phyloP scores from a whole-genome alignment of 148 eudicot genomes.

The Amaranthus hypochondriacus region DNA sequence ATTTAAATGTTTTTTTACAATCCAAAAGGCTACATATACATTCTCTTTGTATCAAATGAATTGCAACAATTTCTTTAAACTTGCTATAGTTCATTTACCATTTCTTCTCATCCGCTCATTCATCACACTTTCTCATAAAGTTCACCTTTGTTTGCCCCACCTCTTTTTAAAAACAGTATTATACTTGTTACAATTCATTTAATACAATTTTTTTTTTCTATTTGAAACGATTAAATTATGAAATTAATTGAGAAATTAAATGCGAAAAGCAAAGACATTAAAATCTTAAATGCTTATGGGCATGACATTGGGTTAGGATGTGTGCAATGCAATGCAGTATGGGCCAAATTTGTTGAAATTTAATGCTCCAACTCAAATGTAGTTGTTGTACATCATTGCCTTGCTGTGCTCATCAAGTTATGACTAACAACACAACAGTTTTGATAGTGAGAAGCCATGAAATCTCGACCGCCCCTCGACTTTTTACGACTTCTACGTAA shows the following conservation, averaged over 20 bases:
- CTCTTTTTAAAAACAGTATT: too few relatives aligned
- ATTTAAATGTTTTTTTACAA: too few relatives aligned
- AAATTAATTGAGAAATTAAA: neutral
- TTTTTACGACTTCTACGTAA: neutral
- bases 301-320: neutral
- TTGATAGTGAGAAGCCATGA: slow-evolving; percentile 19
- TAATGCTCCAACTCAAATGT: slow-evolving; percentile 22
- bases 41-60: too few relatives aligned
- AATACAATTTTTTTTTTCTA: too few relatives aligned
- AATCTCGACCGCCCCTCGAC: neutral
- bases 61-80: too few relatives aligned
- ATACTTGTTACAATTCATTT: too few relatives aligned
- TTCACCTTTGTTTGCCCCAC: too few relatives aligned
- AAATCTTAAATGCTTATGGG: slow-evolving; percentile 4
- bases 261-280: neutral
- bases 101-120: too few relatives aligned
- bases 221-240: too few relatives aligned
- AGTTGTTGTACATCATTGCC: neutral
- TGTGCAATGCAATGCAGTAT: slow-evolving; percentile 2
- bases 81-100: too few relatives aligned
- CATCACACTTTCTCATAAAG: too few relatives aligned
- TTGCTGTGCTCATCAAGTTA: slow-evolving; percentile 1
- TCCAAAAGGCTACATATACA: too few relatives aligned
- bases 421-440: slow-evolving; percentile 10
- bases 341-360: slow-evolving; percentile 14